Base-by-base conservation (phyloP, 129 eudicot species). In the Gnaphalium uliginosum region DNA sequence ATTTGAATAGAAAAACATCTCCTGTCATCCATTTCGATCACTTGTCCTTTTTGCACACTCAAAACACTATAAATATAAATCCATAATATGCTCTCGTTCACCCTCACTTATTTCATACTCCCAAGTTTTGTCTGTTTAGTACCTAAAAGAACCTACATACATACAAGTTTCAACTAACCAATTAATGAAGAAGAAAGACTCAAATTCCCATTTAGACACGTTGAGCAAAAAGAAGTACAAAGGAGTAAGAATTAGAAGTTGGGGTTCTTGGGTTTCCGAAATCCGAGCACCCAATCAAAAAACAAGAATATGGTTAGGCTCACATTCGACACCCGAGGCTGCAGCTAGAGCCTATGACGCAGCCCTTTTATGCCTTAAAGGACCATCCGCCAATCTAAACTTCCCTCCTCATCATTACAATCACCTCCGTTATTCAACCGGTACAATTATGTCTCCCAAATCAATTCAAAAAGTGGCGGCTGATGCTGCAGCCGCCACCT, bases 301-400 rank as follows among this genome's bases (percentile, higher is more conserved):
- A 72, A 90, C 98, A 53, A 85, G 98, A 81, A 93, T 93, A 43
- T 93, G 98, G 98, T 65, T 93, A 29, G 98, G 98, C 18, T 93
- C 98, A 29, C 92, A 93, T 32, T 90, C 98, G 0, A 93, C 98
- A 0, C 83, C 98, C 0, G 98, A 93, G 58, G 98, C 98, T 8
- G 98, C 98, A 23, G 98, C 98, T 4, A 84, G 98, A 71, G 98
- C 98, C 30, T 93, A 93, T 37, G 98, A 93, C 61, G 98, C 98
- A 22, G 98, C 98, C 24, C 86, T 93, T 32, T 1, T 93, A 1
- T 90, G 98, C 81, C 92, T 93, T 15, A 93, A 87, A 68, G 98
- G 98, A 68, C 77, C 96, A 14, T 79, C 96, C 1, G 98, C 96
- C 59, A 90, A 88, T 75, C 87, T 93, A 73, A 93, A 93, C 83